Evolutionary conservation across 2,329 filamentous ascomycete genomes (phyloP).

Genomic region (Epichloe brachyelytri): DNA sequence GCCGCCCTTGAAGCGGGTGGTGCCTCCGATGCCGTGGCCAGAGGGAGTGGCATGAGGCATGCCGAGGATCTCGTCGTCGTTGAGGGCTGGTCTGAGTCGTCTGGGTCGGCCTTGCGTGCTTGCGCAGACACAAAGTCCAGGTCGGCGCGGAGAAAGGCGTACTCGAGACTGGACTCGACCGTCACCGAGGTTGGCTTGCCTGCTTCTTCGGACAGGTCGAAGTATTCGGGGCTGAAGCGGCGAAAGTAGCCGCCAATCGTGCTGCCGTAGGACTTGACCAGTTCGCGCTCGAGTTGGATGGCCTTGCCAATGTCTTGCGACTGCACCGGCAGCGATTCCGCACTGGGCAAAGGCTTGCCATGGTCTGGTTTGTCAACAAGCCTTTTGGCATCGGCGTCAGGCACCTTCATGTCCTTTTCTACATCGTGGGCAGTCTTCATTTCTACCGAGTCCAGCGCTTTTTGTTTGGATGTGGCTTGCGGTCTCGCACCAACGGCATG

Average conservation of each 20-base stretch:
- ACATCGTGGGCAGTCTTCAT: conserved; percentile 38
- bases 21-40: conserved; percentile 55
- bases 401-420: conserved; percentile 23
- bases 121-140: conserved; percentile 89
- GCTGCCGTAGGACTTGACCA: conserved; percentile 67
- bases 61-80: conserved; percentile 73
- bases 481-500: conserved; percentile 6
- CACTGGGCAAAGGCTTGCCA: conserved; percentile 23
- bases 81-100: conserved; percentile 72
- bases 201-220: conserved; percentile 31
- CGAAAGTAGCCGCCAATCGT: conserved; percentile 91
- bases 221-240: conserved; percentile 74
- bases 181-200: conserved; percentile 33
- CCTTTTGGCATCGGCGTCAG: conserved; percentile 16
- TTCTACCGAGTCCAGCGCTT: conserved; percentile 24
- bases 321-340: conserved; percentile 33
- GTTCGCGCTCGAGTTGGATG: conserved; percentile 52
- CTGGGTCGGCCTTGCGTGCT: conserved; percentile 63
- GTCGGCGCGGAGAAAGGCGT: conserved; percentile 88
- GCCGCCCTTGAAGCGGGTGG: conserved; percentile 76
- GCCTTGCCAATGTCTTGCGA: conserved; percentile 47
- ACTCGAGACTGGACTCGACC: conserved; percentile 70
- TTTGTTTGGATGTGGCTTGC: conserved; percentile 11
- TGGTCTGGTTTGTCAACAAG: conserved; percentile 24
- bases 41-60: conserved; percentile 39